phyloP scores from a whole-genome alignment of 768 basidiomycete genomes.

The Hirschioporus abietinus region DNA sequence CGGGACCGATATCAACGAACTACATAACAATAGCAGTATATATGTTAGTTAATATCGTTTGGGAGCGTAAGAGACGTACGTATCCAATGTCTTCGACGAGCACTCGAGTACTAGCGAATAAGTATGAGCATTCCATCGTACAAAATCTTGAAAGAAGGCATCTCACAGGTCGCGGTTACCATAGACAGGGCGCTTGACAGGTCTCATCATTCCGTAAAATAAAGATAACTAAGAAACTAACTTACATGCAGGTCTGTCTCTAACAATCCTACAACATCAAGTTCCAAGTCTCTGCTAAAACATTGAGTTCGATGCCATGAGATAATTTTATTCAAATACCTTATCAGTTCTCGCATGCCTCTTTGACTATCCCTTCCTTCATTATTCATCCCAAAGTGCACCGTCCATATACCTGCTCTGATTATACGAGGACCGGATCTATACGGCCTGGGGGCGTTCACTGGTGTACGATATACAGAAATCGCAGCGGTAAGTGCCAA shows the following conservation, averaged over 20 bases:
- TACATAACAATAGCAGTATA: conserved; percentile 28
- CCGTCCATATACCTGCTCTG: conserved; percentile 84
- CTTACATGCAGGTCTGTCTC: conserved; percentile 84
- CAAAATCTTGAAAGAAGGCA: not conserved
- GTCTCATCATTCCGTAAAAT: not conserved
- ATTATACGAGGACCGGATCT: conserved; percentile 62
- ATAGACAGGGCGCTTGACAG: conserved; percentile 56
- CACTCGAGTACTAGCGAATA: conserved; percentile 55
- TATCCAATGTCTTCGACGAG: conserved; percentile 76
- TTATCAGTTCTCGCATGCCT: conserved; percentile 51
- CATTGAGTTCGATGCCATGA: not conserved
- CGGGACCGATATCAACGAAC: conserved; percentile 88
- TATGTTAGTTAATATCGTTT: conserved; percentile 1
- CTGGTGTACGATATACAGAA: conserved; percentile 51
- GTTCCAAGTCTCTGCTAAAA: conserved; percentile 60
- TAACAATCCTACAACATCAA: conserved; percentile 80
- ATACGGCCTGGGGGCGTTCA: conserved; percentile 46
- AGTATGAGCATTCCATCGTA: conserved; percentile 8
- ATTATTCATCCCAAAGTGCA: conserved; percentile 84
- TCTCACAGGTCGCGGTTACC: conserved; percentile 79
- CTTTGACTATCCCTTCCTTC: conserved; percentile 69
- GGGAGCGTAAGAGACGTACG: conserved; percentile 37
- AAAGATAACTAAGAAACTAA: conserved; percentile 10
- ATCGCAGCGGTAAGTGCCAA: conserved; percentile 41
- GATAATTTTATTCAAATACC: conserved; percentile 15